These are phyloP conservation scores for Teunomyces aglyptinius DNA, from an alignment of 805 yeast species.

Conservation along the genomic window DNA sequence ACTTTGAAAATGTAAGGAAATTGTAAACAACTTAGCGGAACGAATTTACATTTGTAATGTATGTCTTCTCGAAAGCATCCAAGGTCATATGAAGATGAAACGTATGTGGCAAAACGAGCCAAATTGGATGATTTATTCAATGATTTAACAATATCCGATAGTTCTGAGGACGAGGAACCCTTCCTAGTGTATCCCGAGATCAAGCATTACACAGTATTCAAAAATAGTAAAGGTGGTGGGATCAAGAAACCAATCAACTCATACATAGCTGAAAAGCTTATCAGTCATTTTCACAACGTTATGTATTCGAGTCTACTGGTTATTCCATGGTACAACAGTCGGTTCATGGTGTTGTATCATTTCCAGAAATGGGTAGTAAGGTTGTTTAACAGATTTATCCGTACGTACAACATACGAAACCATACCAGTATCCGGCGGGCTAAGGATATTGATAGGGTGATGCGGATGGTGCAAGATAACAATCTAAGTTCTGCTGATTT, in stretches of 20 bases:
- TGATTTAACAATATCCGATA: conserved; percentile 20
- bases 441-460: conserved; percentile 21
- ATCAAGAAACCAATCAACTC: conserved; percentile 12
- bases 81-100: conserved; percentile 5
- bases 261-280: conserved; percentile 22
- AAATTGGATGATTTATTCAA: conserved; percentile 30
- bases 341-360: conserved; percentile 21
- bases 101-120: conserved; percentile 22
- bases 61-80: conserved; percentile 9
- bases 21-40: no score
- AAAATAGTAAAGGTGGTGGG: conserved; percentile 3
- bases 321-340: conserved; percentile 25
- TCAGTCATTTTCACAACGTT: conserved; percentile 20
- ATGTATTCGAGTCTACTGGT: conserved; percentile 18
- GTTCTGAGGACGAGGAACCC: not conserved
- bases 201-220: conserved; percentile 11
- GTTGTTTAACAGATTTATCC: conserved; percentile 34
- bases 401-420: conserved; percentile 23
- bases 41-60: not conserved
- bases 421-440: conserved; percentile 17
- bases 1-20: not conserved
- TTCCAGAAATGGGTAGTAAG: conserved; percentile 37
- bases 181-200: conserved; percentile 14
- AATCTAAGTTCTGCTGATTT: conserved; percentile 22
- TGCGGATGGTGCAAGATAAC: conserved; percentile 20